Percentiles rank a stretch among this genome's conserved stretches.
These are phyloP conservation scores for Paramecium sonneborni DNA, from an alignment of 73 alveolate genomes.

Conservation along the genomic window DNA sequence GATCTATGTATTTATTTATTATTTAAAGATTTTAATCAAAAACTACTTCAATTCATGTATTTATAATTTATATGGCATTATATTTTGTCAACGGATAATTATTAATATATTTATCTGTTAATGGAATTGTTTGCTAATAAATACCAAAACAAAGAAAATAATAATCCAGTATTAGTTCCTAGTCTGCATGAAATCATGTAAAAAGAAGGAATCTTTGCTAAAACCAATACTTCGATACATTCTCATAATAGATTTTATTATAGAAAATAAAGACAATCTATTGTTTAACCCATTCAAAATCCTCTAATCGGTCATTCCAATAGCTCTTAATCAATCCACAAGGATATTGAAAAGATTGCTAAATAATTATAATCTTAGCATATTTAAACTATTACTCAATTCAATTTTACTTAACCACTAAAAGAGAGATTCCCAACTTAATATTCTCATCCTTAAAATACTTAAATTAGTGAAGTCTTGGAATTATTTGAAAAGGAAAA, in stretches of 20 bases:
- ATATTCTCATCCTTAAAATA: background rate
- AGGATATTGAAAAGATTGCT: background rate
- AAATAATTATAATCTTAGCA: background rate
- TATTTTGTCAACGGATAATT: constrained; percentile 15
- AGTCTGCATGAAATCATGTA: background rate
- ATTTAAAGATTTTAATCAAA: background rate
- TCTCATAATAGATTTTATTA: background rate
- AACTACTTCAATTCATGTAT: background rate
- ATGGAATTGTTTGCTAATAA: constrained; percentile 36
- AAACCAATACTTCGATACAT: background rate
- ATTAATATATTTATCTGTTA: background rate
- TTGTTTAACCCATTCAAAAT: background rate
- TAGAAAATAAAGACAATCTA: background rate
- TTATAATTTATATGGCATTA: background rate
- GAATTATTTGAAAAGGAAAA: constrained; percentile 4
- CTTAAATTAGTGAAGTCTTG: background rate
- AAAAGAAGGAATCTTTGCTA: constrained; percentile 28
- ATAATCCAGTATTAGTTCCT: constrained; percentile 39
- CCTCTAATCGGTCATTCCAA: background rate
- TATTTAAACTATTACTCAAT: background rate
- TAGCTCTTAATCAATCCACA: constrained; percentile 14
- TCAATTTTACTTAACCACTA: background rate
- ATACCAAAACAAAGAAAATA: background rate
- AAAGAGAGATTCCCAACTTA: background rate
- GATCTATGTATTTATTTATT: no score